Evolutionary conservation across 2,329 filamentous ascomycete genomes (phyloP), one percentile per base, ranked within the genome.

Genomic region (Calonectria hongkongensis): DNA sequence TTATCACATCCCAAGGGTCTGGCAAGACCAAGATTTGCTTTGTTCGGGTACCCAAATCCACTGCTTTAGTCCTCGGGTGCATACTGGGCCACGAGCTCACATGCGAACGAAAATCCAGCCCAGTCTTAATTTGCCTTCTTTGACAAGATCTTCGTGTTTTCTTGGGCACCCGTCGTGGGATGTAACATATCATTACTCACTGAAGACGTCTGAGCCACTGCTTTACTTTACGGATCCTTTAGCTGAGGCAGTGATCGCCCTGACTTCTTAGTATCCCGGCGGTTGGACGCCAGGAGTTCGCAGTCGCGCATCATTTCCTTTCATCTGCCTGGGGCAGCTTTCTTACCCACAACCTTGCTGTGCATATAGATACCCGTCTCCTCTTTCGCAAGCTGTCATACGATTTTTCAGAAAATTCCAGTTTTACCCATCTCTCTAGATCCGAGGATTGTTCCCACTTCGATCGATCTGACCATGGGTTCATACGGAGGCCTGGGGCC

Each of bases 181-280:
- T 60, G 54, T 60, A 60, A 60, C 54, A 41, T 27, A 60, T 60
- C 54, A 60, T 60, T 60, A 60, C 27, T 60, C 54, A 60, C 54
- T 12, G 21, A 41, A 60, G 15, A 41, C 21, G 36, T 41, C 54
- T 60, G 54, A 36, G 54, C 54, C 54, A 60, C 33, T 60, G 30
- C 12, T 25, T 60, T 60, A 21, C 54, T 60, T 36, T 36, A 41
- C 33, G 36, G 36, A 39, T 25, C 3, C 33, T 60, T 60, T 60
- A 60, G 21, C 33, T 60, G 54, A 60, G 33, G 54, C 33, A 60
- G 54, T 60, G 54, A 60, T 60, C 54, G 25, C 54, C 54, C 33
- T 41, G 1, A 8, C 18, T 12, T 41, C 21, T 60, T 27, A 13
- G 33, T 36, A 41, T 60, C 36, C 33, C 54, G 36, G 54, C 33